Evolutionary conservation across 331 rosid species (phyloP), one percentile per base, ranked within the genome.

Genomic region (Pyrus hybrid): DNA sequence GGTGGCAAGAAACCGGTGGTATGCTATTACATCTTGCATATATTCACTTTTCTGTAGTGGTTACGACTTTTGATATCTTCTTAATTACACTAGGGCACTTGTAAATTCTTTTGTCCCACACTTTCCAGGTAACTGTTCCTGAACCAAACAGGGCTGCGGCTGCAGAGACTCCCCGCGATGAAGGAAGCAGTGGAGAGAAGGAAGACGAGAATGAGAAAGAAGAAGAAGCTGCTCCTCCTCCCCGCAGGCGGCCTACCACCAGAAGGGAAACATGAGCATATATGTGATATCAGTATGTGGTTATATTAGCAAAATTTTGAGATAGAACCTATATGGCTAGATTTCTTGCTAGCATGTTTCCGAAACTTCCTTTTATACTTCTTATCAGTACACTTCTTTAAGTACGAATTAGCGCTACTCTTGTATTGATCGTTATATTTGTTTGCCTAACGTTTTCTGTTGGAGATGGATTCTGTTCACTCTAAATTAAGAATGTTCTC

Each of bases 1-100:
- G 97, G 97, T 23, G 91, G 97, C 74, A 87, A 89, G 79, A 77
- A 88, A 77, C 87, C 41, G 2, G 18, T 1, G 68, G 76, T 72
- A 60, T 60, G 68, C 22, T 58, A 1, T 35, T 57, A 30, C 21
- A n/a, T 30, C 47, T 30, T n/a, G 65, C 75, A 71, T 51, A 70
- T 70, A 30, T 56, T 43, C 75, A 71, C 22, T 56, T 71, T 37
- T n/a, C 21, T 12, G 45, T 7, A 56, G 17, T 28, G 5, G 26
- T 45, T 43, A 26, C 20, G 14, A 18, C 28, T 14, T 56, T 26
- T 58, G 51, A 23, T 58, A 11, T 54, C 32, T 6, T 14, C 11
- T 4, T 58, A 21, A 26, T 57, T 41, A 21, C 37, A 54, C 5
- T 29, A 71, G 60, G 9, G 29, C 64, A 12, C 30, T 76, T 70